Base-by-base conservation (phyloP, 148 eudicot genomes). In the Rhododendron mucronatum region DNA sequence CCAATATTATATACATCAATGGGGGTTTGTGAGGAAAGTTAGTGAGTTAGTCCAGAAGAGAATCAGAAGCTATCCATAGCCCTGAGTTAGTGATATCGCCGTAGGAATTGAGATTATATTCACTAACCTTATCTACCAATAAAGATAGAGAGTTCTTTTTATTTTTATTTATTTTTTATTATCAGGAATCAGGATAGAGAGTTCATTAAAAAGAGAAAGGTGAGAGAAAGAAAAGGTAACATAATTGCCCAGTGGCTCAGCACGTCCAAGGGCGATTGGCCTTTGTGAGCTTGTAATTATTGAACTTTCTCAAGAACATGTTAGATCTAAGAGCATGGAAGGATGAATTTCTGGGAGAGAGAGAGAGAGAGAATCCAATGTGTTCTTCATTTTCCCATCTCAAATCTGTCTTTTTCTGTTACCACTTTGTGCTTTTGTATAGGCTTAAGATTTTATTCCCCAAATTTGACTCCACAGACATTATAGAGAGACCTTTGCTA, bases 331-430 rank as follows among this genome's bases (percentile, higher is more conserved):
- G 14, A 82, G 48, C 84, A 55, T 57, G 71, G 84, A 50, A 80
- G 84, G 73, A 59, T 35, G 84, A 48, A 7, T 82, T 61, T 23
- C 50, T 82, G 35, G 2, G 48, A 9, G 71, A 23, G 74, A 2
- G 71, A 8, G 28, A 37, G 21, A n/a, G 37, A 41, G 75, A 67
- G 85, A 83, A 83, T 83, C 85, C 85, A 67, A 65, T 47, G 85
- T 6, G 18, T 39, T 59, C 13, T 82, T 59, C 74, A 63, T 83
- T 26, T 26, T n/a, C 30, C 6, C 9, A 45, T 4, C 57, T 26
- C 7, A 79, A 12, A 47, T 48, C 35, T 45, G 1, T 47, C 33
- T 1, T 20, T 76, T 35, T 37, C 12, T n/a, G 0, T 63, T n/a
- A 8, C 12, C 65, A 20, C 10, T 5, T 57, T 57, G 21, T 57